Conservation (phyloP, 1,284 basidiomycete species). For the Cystobasidiaceae sp. region DNA sequence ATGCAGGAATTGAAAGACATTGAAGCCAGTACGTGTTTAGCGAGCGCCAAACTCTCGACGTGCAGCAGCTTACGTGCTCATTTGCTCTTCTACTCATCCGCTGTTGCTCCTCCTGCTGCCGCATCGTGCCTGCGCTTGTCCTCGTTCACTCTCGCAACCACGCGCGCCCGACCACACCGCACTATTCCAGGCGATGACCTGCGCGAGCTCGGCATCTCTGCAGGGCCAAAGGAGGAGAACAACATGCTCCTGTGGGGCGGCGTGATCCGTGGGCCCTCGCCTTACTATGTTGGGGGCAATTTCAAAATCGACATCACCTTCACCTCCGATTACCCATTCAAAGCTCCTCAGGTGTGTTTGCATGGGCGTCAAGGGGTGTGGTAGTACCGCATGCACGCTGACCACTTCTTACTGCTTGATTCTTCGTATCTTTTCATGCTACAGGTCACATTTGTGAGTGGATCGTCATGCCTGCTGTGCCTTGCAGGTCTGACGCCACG, state of each 20-base stretch:
- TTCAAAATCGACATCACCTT: conserved; percentile 69
- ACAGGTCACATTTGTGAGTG: conserved; percentile 40
- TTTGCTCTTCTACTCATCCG: too few species aligned
- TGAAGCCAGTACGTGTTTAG: neutral
- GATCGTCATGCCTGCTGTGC: neutral
- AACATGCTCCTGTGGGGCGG: conserved; percentile 22
- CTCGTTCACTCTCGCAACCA: too few species aligned
- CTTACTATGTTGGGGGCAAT: conserved; percentile 55
- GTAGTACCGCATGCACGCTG: neutral
- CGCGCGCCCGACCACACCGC: too few species aligned
- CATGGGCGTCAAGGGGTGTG: neutral
- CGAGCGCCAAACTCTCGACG: neutral
- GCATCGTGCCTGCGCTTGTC: neutral
- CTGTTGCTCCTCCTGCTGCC: neutral
- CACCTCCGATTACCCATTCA: conserved; percentile 77
- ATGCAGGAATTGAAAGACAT: neutral
- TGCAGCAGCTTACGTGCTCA: too few species aligned
- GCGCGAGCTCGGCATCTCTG: conserved; percentile 15
- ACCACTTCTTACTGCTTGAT: neutral
- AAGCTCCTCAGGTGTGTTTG: conserved; percentile 66
- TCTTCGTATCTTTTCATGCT: neutral
- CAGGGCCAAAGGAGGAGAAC: conserved; percentile 26
- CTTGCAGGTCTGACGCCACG: neutral
- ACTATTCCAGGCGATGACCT: conserved; percentile 23
- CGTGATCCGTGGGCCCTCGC: conserved; percentile 21